Evolutionary conservation across 169 alveolate genomes (phyloP), one percentile per base, ranked within the genome.

Genomic region (Plasmodium inui): DNA sequence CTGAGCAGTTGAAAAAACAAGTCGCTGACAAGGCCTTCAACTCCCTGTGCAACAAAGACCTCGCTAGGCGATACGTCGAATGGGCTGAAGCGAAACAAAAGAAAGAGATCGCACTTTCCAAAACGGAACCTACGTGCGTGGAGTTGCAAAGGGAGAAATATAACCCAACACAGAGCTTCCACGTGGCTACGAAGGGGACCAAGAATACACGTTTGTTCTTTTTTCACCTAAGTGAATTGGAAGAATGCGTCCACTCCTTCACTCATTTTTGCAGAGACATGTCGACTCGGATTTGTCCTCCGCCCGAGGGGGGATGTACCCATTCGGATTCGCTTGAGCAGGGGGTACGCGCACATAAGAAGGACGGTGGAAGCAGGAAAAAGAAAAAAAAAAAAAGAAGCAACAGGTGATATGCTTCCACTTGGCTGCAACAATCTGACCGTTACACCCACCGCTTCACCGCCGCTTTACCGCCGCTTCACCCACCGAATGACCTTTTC

Each of bases 261-360:
- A 85, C 84, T 85, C 83, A 85, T 73, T 85, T 85, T 73, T 85
- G 93, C 57, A 85, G 85, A 85, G 78, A 55, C 78, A 41, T 22
- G 32, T 73, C 84, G 10, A 73, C 26, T 73, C 85, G 37, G 79
- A 85, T 32, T 34, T 30, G 37, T 73, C 9, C 10, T 28, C 71
- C 74, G 19, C 22, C n/a, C 3, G 61, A 28, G 26, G 79, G 28
- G 28, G 74, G 74, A 10, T 1, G 14, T 61, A 4, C 19, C 44
- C 10, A 19, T 12, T 46, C 46, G 41, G 78, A 67, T 85, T 32
- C 70, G 34, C 55, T 41, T 9, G 93, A 85, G 28, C 44, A 85
- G 19, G 79, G 79, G 74, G 93, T 85, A 72, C n/a, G n/a, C 12
- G 12, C 57, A 46, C 57, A 12, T 12, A 46, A 3, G n/a, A 14